phyloP scores from a whole-genome alignment of 495 filamentous ascomycete genomes.

The Xylaria castorea region DNA sequence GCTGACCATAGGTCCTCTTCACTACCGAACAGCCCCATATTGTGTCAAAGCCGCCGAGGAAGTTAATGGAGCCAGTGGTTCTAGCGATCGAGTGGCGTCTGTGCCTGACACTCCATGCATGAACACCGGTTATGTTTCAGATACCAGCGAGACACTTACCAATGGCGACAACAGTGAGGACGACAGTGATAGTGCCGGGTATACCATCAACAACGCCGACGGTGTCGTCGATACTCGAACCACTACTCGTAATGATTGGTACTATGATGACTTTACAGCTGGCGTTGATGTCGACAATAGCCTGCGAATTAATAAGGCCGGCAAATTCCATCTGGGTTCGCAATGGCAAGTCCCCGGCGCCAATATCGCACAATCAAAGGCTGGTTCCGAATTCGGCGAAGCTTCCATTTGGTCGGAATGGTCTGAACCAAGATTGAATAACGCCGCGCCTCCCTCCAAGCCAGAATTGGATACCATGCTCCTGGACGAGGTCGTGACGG shows the following conservation, averaged over 20 bases:
- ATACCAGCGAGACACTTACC: neutral
- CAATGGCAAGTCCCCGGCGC: constrained; percentile 22
- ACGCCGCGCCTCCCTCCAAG: neutral
- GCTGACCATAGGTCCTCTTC: neutral
- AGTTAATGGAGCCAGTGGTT: neutral
- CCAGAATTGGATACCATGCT: neutral
- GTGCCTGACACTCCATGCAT: neutral
- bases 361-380: neutral
- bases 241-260: neutral
- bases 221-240: neutral
- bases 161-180: neutral
- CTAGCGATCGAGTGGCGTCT: neutral
- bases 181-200: neutral
- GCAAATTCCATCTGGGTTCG: constrained; percentile 6
- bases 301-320: neutral
- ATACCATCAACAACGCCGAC: neutral
- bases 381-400: neutral
- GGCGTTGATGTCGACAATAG: constrained; percentile 13
- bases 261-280: neutral
- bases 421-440: neutral
- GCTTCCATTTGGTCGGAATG: constrained; percentile 7
- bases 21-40: neutral
- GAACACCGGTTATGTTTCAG: neutral
- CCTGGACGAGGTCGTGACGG: neutral
- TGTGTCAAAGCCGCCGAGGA: neutral